phyloP scores from a whole-genome alignment of 2,329 filamentous ascomycete genomes.

The Fusarium sp. region DNA sequence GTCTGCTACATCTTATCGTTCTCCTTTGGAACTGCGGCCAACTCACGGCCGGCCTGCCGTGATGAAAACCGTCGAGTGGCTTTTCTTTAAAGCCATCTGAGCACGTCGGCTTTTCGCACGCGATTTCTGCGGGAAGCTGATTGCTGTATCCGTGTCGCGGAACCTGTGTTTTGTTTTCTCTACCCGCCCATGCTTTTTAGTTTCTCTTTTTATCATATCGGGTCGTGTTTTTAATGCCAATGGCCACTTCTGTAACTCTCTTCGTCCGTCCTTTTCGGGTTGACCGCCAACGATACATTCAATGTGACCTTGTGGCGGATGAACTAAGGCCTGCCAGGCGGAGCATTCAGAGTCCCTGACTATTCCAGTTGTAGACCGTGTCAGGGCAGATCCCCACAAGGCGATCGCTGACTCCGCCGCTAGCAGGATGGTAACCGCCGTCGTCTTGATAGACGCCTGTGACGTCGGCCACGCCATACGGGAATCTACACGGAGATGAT shows the following conservation, averaged over 20 bases:
- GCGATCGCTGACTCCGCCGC: slow-evolving; percentile 40
- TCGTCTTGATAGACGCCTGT: slow-evolving; percentile 47
- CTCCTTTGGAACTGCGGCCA: slow-evolving; percentile 24
- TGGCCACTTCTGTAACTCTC: background rate
- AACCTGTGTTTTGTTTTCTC: too few species aligned
- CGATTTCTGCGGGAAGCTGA: slow-evolving; percentile 2
- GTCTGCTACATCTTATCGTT: slow-evolving; percentile 20
- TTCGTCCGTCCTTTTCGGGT: slow-evolving; percentile 7
- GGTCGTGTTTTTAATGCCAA: background rate
- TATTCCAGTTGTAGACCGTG: slow-evolving; percentile 39
- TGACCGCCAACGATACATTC: slow-evolving; percentile 19
- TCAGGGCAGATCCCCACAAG: slow-evolving; percentile 37
- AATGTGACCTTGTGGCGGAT: slow-evolving; percentile 37
- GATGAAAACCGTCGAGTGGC: slow-evolving; percentile 16
- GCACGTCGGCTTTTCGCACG: slow-evolving; percentile 17
- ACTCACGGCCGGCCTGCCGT: slow-evolving; percentile 11
- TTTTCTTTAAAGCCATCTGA: slow-evolving; percentile 18
- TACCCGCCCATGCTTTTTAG: too few species aligned
- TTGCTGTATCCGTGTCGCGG: too few species aligned
- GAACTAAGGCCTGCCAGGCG: slow-evolving; percentile 16
- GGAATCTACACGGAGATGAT: slow-evolving; percentile 43
- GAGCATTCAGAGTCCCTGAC: slow-evolving; percentile 33
- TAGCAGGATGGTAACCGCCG: slow-evolving; percentile 24
- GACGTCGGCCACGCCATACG: slow-evolving; percentile 48
- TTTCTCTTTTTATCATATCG: background rate